Evolutionary conservation across 345 rosid genomes (phyloP), one percentile per base, ranked within the genome.

Genomic region (Durio zibethinus): DNA sequence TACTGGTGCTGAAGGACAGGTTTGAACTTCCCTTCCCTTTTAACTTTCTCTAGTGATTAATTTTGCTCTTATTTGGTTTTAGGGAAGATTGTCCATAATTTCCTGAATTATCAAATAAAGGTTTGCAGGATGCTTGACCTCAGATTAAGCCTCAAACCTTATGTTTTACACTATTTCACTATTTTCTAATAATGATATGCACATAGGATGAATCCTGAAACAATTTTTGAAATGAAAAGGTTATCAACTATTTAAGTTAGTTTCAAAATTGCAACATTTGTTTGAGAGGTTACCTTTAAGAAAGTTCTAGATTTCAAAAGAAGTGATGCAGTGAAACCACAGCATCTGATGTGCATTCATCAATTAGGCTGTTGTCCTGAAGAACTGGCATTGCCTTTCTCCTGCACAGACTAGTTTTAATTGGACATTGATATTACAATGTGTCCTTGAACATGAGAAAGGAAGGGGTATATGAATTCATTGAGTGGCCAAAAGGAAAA

Each of bases 1-100:
- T 76, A 78, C 81, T 67, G 82, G 82, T 23, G 85, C 80, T 57
- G 98, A 88, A 80, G 93, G 85, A 83, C 91, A 86, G 91, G 99
- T 89, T 35, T 56, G 71, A 25, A 69, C 27, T 38, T 63, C 71
- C 64, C 65, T 25, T 18, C 23, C 54, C 48, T 16, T 64, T 36
- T 52, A 23, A 0, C n/a, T 45, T 53, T 71, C 18, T 52, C 9
- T 65, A 9, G 33, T 48, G 21, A 15, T 62, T 23, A 21, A 31
- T 21, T 42, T 33, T n/a, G 47, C 47, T 33, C 63, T 33, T 25
- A 62, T 20, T 20, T 33, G 42, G 21, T 61, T 29, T 59, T 33
- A 35, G 14, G 47, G 4, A 42, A 5, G 29, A 5, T 54, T 67
- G 11, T 35, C 29, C 76, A 70, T 75, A 36, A 20, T 63, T 23